phyloP scores from a whole-genome alignment of 345 rosid species.

The Trapa incisa region DNA sequence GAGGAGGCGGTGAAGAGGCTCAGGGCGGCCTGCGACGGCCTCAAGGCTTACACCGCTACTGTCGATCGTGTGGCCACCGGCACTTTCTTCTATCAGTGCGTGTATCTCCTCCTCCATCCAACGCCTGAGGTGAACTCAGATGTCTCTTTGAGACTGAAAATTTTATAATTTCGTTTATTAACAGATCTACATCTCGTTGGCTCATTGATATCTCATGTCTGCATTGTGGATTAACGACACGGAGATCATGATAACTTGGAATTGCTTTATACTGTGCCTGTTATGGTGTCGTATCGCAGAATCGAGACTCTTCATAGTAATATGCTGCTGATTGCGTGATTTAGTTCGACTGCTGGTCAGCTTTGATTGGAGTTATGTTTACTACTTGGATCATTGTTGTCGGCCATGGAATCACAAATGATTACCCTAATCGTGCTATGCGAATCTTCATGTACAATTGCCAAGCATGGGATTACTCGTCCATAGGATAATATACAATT shows the following conservation, averaged over 20 bases:
- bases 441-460: not conserved
- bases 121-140: conserved; percentile 39
- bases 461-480: not conserved
- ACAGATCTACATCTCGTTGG: too few species aligned
- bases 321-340: not conserved
- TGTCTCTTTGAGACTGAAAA: not conserved
- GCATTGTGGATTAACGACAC: too few species aligned
- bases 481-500: not conserved
- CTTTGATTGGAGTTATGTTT: not conserved
- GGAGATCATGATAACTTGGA: not conserved
- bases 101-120: conserved; percentile 53
- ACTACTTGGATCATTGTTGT: not conserved
- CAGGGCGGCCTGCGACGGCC: conserved; percentile 46
- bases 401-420: too few species aligned
- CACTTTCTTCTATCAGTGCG: conserved; percentile 65
- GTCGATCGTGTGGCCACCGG: conserved; percentile 58
- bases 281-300: not conserved
- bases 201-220: too few species aligned
- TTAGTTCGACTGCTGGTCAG: not conserved
- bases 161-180: not conserved
- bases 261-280: not conserved
- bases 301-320: not conserved
- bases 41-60: conserved; percentile 34
- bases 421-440: too few species aligned
- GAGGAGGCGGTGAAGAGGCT: conserved; percentile 56